A percentile compares a stretch with the other conserved stretches of the same genome.
phyloP scores from a whole-genome alignment of 371 early-diverging fungal species.

The Smittium culicis region DNA sequence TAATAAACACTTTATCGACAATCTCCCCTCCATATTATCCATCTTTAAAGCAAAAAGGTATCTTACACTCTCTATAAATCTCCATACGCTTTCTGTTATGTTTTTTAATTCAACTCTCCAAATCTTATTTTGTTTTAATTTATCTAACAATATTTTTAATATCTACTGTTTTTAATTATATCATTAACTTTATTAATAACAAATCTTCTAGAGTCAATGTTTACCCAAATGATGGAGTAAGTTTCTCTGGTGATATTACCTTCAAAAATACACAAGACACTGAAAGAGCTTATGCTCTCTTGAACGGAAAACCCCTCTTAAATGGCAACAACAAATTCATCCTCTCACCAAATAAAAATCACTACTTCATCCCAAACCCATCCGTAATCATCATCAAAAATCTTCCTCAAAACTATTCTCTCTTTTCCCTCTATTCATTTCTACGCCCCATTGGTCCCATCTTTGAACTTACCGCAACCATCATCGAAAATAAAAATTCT shows the following conservation, averaged over 20 bases:
- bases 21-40: background rate
- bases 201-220: background rate
- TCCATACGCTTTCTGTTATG: too few relatives aligned
- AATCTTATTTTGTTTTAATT: too few relatives aligned
- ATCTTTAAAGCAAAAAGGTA: background rate
- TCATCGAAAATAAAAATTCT: background rate
- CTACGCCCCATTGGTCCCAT: background rate
- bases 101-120: too few relatives aligned
- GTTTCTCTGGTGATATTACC: background rate
- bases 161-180: too few relatives aligned
- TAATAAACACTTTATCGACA: background rate
- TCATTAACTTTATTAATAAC: too few relatives aligned
- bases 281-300: background rate
- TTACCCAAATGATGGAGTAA: background rate
- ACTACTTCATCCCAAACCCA: background rate
- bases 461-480: background rate
- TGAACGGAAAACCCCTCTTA: background rate
- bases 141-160: too few relatives aligned
- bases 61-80: background rate
- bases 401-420: background rate
- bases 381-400: background rate
- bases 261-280: background rate
- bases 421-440: background rate
- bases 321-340: background rate
- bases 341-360: background rate